Evolutionary conservation across 192 early-diverging fungal species (phyloP), one percentile per base, ranked within the genome.

Genomic region (Gaertneriomyces sp.): DNA sequence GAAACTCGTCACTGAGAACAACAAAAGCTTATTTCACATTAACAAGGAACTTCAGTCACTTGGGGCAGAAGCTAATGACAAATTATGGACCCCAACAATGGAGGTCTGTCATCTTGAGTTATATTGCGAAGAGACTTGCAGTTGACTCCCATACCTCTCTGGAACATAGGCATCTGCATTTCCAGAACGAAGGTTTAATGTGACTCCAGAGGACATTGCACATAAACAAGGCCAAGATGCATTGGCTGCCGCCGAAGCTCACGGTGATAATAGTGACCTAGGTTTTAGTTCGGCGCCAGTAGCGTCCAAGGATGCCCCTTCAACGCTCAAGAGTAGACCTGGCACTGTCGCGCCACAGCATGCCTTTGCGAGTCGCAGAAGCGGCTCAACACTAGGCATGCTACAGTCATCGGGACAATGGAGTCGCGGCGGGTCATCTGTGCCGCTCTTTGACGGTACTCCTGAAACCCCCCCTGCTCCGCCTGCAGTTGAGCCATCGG

Each of bases 171-270:
- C 45, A 14, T 45, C 63, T 12, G 73, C 70, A 19, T 83, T 71
- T 46, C 85, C 85, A 9, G 83, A 86, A 69, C 63, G 71, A 17
- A 63, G 83, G 11, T 76, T 71, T 63, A 64, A 55, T 7, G 81
- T 86, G 10, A 79, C 66, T 3, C 53, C 74, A 7, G 78, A 63
- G 0, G 85, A 85, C 65, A 78, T 85, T 44, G 62, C 60, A 33
- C 57, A 72, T 43, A 60, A 80, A 41, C 58, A 77, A 45, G 53
- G 68, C 16, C 70, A 79, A 14, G 76, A 84, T 40, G 50, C 60
- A 14, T 55, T 60, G 43, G 69, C 72, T 17, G 64, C 65, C 14
- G 56, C 12, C 25, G 47, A 78, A 10, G 45, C 64, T 1, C 65
- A 68, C 39, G 66, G 76, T 6, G 62, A 60, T 42, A 58, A 55